Evolutionary conservation across 2,329 filamentous ascomycete genomes (phyloP).

Genomic region (Penicillium sp.): DNA sequence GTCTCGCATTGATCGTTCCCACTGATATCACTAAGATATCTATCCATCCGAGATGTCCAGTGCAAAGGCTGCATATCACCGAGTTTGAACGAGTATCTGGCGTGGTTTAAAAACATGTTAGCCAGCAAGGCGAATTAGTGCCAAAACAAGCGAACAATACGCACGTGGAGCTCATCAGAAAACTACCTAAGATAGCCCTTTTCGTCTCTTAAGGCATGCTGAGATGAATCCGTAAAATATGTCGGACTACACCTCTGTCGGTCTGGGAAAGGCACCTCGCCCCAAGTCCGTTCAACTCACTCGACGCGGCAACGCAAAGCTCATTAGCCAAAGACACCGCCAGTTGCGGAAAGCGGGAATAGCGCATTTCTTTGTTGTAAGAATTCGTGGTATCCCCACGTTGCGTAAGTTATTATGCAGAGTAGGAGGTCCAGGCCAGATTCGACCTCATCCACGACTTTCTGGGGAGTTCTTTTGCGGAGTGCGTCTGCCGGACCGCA

Average conservation of each 20-base stretch:
- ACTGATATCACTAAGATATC: background rate
- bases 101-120: background rate
- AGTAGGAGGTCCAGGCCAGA: background rate
- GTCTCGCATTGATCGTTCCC: background rate
- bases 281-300: background rate
- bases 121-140: background rate
- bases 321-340: constrained; percentile 2
- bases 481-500: constrained; percentile 3
- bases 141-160: background rate
- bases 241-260: background rate
- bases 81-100: background rate
- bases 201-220: background rate
- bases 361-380: background rate
- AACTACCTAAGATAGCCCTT: constrained; percentile 4
- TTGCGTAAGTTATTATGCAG: background rate
- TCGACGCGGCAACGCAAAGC: background rate
- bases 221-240: background rate
- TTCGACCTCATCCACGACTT: background rate
- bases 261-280: background rate
- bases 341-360: background rate
- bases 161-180: background rate
- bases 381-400: constrained; percentile 3
- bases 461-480: constrained; percentile 4
- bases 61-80: background rate
- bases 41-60: constrained; percentile 5